Evolutionary conservation across 345 rosid genomes (phyloP).

Genomic region (Microthlaspi erraticum): DNA sequence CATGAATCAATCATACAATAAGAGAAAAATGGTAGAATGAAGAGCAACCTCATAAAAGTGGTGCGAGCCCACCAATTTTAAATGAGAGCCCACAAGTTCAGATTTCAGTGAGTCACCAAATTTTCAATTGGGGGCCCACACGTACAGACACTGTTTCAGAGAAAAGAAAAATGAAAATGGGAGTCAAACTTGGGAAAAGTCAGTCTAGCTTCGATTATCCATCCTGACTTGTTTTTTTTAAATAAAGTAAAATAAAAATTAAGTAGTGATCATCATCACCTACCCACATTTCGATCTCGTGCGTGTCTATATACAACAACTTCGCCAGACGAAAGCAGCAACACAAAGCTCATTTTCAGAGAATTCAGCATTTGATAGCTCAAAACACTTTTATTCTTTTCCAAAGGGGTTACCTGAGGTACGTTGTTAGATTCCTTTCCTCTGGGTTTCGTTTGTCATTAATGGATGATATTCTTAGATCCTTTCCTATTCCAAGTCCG

Average conservation of each 20-base stretch:
- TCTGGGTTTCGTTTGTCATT: neutral
- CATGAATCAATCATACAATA: no score
- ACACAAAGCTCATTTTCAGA: neutral
- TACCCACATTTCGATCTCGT: constrained; percentile 27
- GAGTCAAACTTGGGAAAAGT: no score
- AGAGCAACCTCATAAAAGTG: neutral
- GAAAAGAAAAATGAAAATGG: neutral
- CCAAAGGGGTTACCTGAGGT: constrained; percentile 61
- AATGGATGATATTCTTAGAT: constrained; percentile 11
- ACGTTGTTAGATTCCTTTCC: neutral
- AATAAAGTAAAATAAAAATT: no score
- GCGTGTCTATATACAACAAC: neutral
- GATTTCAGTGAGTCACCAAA: neutral
- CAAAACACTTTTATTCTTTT: neutral
- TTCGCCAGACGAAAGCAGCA: neutral
- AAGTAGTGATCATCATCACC: neutral
- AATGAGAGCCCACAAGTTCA: neutral
- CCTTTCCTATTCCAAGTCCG: neutral
- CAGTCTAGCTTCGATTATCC: no score
- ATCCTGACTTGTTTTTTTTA: no score
- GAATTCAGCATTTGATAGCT: constrained; percentile 13
- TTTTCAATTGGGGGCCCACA: neutral
- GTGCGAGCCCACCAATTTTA: neutral
- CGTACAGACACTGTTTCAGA: neutral
- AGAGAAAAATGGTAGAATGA: neutral